Evolutionary conservation across 331 rosid species (phyloP).

Genomic region (Telfairia occidentalis): DNA sequence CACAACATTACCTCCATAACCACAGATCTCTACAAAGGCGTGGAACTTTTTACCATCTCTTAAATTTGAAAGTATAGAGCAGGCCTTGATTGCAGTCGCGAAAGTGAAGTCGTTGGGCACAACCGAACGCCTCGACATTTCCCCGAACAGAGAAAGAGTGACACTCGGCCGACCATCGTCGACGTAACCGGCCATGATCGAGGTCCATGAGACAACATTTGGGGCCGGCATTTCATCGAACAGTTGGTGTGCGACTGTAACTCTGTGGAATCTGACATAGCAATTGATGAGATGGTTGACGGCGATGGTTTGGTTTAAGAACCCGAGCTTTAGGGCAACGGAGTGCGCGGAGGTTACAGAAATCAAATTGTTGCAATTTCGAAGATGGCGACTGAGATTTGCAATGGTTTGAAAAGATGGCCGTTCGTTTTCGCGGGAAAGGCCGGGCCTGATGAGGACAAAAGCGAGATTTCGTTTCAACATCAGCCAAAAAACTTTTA

Average conservation of each 20-base stretch:
- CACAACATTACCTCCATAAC: slow-evolving; percentile 36
- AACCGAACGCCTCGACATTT: slow-evolving; percentile 35
- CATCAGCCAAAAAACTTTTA: not conserved
- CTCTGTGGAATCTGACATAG: slow-evolving; percentile 31
- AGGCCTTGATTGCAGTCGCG: slow-evolving; percentile 52
- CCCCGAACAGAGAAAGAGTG: slow-evolving; percentile 34
- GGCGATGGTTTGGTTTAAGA: slow-evolving; percentile 31
- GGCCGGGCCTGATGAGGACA: not conserved
- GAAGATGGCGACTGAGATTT: slow-evolving; percentile 33
- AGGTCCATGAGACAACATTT: slow-evolving; percentile 72
- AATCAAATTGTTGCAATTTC: slow-evolving; percentile 27
- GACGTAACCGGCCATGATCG: slow-evolving; percentile 60
- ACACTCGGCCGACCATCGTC: slow-evolving; percentile 24
- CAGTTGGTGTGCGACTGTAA: slow-evolving; percentile 37
- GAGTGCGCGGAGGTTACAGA: slow-evolving; percentile 38
- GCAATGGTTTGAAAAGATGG: not conserved
- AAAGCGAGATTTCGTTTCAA: slow-evolving; percentile 17
- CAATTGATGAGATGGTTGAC: slow-evolving; percentile 50
- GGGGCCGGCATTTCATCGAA: slow-evolving; percentile 49
- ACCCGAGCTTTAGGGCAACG: slow-evolving; percentile 36
- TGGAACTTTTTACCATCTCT: slow-evolving; percentile 42
- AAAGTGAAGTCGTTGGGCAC: slow-evolving; percentile 60
- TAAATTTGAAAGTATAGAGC: slow-evolving; percentile 47
- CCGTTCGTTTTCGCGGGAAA: slow-evolving; percentile 5
- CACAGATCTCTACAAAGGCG: slow-evolving; percentile 35